These are phyloP conservation scores for Hysterium pulicare DNA, from an alignment of 2,329 filamentous ascomycete species.

Conservation along the genomic window DNA sequence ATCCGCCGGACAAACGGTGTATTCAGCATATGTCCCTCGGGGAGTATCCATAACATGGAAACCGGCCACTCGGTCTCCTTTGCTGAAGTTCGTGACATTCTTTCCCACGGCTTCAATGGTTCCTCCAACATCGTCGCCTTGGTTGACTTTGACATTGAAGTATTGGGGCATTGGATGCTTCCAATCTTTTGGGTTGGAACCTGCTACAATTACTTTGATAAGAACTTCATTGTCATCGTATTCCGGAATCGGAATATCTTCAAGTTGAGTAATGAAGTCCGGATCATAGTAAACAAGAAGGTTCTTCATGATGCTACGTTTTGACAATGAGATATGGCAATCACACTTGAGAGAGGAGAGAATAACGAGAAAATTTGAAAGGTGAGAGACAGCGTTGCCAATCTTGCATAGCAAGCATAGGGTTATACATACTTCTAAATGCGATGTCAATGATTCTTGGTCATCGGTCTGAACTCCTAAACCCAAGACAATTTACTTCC, in stretches of 20 bases:
- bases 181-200: conserved; percentile 17
- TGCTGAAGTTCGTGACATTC: conserved; percentile 13
- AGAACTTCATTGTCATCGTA: conserved; percentile 6
- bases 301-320: conserved; percentile 9
- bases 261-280: conserved; percentile 3
- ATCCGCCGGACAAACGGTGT: conserved; percentile 40
- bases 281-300: conserved; percentile 9
- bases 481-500: too few relatives aligned
- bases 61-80: conserved; percentile 17
- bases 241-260: conserved; percentile 6
- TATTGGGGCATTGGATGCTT: not conserved
- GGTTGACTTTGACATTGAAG: conserved; percentile 6
- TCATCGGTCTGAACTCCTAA: too few relatives aligned
- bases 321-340: too few relatives aligned
- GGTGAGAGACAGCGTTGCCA: too few relatives aligned
- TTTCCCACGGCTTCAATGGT: conserved; percentile 15
- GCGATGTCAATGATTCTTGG: too few relatives aligned
- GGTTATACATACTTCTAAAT: too few relatives aligned
- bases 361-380: too few relatives aligned
- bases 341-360: too few relatives aligned
- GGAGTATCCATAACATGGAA: conserved; percentile 38
- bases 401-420: too few relatives aligned
- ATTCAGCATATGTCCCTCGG: conserved; percentile 42
- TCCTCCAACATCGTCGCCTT: conserved; percentile 16
- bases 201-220: conserved; percentile 13